Conservation (phyloP, 2,329 filamentous ascomycete species). For the Nigrospora sphaerica region DNA sequence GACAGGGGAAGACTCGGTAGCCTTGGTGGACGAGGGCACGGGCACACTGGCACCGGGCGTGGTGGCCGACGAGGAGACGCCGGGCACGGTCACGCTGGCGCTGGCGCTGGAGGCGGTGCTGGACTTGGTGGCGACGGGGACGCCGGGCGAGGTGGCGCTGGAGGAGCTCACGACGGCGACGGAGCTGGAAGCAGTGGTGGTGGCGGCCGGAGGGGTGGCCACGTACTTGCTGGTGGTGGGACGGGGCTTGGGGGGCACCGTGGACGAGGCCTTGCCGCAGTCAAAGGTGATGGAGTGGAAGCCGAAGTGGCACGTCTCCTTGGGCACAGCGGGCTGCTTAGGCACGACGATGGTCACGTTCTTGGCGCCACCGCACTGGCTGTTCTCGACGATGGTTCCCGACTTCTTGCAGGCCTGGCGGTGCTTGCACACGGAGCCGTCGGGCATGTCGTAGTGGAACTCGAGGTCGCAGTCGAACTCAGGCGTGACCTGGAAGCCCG, state of each 20-base stretch:
- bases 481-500: conserved; percentile 63
- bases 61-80: conserved; percentile 6
- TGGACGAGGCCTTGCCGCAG: conserved; percentile 43
- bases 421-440: conserved; percentile 77
- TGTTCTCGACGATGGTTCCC: conserved; percentile 70
- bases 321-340: conserved; percentile 47
- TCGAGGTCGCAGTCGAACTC: conserved; percentile 74
- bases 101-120: conserved; percentile 9
- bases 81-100: conserved; percentile 7
- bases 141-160: conserved; percentile 6
- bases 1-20: conserved; percentile 8
- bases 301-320: conserved; percentile 60
- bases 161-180: conserved; percentile 6
- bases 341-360: conserved; percentile 67
- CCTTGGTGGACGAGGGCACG: conserved; percentile 6
- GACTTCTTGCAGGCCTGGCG: conserved; percentile 57
- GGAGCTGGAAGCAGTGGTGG: conserved; percentile 10
- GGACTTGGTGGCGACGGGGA: conserved; percentile 5
- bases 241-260: conserved; percentile 14
- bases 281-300: conserved; percentile 72
- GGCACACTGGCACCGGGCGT: conserved; percentile 3
- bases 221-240: conserved; percentile 9
- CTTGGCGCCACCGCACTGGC: conserved; percentile 86
- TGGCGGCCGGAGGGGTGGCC: conserved; percentile 12
- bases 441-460: conserved; percentile 82